Evolutionary conservation across 352 stramenopile species (phyloP), one percentile per base, ranked within the genome.

Genomic region (Globisporangium cylindrosporum): DNA sequence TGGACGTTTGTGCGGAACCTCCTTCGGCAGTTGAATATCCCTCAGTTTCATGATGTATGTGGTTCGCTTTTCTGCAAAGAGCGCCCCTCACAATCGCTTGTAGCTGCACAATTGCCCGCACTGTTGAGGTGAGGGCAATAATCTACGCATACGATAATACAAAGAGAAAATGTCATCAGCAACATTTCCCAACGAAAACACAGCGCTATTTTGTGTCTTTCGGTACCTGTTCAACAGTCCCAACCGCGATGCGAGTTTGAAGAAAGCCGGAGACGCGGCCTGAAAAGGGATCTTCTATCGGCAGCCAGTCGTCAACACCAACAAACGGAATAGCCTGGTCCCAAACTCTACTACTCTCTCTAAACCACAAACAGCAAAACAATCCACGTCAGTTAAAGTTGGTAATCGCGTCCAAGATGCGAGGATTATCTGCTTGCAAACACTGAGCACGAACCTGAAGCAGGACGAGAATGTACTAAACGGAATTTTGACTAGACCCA

Each of bases 221-320:
- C 3, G 20, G 27, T 69, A 91, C 73, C 69, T 91, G 83, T 25
- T 91, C 79, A 29, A 76, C 73, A 34, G 83, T 89, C 1, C 83
- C 83, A 18, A 88, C 51, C 14, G 73, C 78, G 32, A 84, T 46
- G 32, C 74, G 67, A 56, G 70, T 62, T 18, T 73, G 74, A 12
- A 91, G 49, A 32, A 69, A 62, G 2, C 83, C 83, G n/a, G 61
- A 65, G 0, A 53, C 29, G n/a, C 65, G 34, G 0, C 80, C 80
- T 4, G 71, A 75, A 24, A 91, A 81, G 2, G 73, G 78, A 66
- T 91, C 76, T 1, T 80, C 62, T 43, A 91, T 72, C 15, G 73
- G 67, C 27, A 82, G 71, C n/a, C 1, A 32, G 8, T 49, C 66
- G 62, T 88, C 75, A 14, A 80, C 64, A 9, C 74, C 73, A 46